Conservation (phyloP, 108 stramenopile genomes). For the Cyclotella choctawhatcheeana region DNA sequence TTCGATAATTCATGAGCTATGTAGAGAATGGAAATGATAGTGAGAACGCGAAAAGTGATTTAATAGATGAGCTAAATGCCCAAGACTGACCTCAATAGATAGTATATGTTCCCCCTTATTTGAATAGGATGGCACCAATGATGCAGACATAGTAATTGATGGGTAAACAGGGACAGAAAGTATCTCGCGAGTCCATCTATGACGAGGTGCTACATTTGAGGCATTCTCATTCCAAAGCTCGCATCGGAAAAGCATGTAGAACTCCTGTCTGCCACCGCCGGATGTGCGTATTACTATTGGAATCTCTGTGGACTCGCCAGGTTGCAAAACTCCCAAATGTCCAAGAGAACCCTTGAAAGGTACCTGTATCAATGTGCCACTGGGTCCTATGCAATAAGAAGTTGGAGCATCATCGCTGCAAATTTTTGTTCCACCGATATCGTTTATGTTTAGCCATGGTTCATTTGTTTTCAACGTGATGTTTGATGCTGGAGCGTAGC, state of each 20-base stretch:
- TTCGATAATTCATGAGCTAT: conserved; percentile 78
- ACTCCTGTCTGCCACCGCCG: conserved; percentile 69
- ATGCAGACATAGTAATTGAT: conserved; percentile 69
- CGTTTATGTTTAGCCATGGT: conserved; percentile 75
- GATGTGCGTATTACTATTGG: conserved; percentile 77
- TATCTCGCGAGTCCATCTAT: conserved; percentile 75
- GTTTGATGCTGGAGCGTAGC: conserved; percentile 74
- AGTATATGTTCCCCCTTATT: conserved; percentile 68
- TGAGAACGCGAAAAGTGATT: background rate
- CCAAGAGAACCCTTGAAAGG: conserved; percentile 45
- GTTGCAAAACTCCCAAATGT: conserved; percentile 54
- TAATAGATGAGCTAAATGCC: background rate
- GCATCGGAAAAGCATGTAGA: conserved; percentile 86
- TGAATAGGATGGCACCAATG: conserved; percentile 62
- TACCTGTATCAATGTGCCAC: conserved; percentile 76
- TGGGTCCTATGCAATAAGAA: conserved; percentile 77
- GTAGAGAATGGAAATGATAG: no score
- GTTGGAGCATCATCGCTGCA: conserved; percentile 37
- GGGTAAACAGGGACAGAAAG: conserved; percentile 79
- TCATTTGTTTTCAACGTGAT: conserved; percentile 79
- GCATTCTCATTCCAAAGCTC: conserved; percentile 50
- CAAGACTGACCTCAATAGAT: conserved; percentile 69
- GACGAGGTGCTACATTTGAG: conserved; percentile 24
- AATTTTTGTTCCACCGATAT: conserved; percentile 15
- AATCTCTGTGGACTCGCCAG: conserved; percentile 78